Percentiles rank a stretch among this genome's conserved stretches.
These are phyloP conservation scores for Podaxis mareebaensis DNA, from an alignment of 768 basidiomycete genomes.

Conservation along the genomic window DNA sequence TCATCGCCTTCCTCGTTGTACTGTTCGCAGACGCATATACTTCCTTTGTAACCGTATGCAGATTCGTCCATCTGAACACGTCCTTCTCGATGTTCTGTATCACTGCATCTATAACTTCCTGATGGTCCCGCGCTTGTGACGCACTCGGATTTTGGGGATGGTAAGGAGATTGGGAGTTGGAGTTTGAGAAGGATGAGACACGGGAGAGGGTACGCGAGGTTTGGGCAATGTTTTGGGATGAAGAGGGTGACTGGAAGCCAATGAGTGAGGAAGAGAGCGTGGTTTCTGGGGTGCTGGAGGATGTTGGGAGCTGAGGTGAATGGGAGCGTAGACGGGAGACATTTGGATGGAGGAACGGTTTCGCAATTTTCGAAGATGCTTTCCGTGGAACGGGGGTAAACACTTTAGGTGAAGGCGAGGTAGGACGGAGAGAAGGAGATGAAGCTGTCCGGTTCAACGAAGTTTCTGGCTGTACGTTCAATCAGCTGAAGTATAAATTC, in stretches of 20 bases:
- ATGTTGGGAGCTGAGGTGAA: slow-evolving; percentile 46
- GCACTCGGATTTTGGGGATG: not conserved
- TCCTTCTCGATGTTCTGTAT: slow-evolving; percentile 40
- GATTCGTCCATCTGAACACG: slow-evolving; percentile 75
- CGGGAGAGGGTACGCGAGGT: slow-evolving; percentile 72
- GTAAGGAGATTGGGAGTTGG: slow-evolving; percentile 27
- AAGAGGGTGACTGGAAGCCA: slow-evolving; percentile 42
- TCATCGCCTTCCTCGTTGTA: slow-evolving; percentile 60
- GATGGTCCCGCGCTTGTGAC: not conserved
- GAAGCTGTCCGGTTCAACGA: slow-evolving; percentile 25
- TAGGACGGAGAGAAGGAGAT: slow-evolving; percentile 34
- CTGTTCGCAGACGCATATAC: slow-evolving; percentile 38
- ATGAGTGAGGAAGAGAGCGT: slow-evolving; percentile 21
- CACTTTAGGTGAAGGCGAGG: slow-evolving; percentile 39
- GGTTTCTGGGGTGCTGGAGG: slow-evolving; percentile 27
- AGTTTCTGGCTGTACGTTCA: slow-evolving; percentile 11
- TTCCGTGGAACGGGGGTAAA: slow-evolving; percentile 36
- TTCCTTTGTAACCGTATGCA: slow-evolving; percentile 58
- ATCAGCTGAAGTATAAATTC: slow-evolving; percentile 8
- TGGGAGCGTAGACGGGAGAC: slow-evolving; percentile 80
- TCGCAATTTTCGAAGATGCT: slow-evolving; percentile 40
- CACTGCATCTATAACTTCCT: slow-evolving; percentile 13
- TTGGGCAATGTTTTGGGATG: slow-evolving; percentile 48
- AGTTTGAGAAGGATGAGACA: slow-evolving; percentile 59
- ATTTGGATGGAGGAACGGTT: slow-evolving; percentile 69